These are phyloP conservation scores for Candida xiaguanensis DNA, from an alignment of 805 yeast genomes.

Conservation along the genomic window DNA sequence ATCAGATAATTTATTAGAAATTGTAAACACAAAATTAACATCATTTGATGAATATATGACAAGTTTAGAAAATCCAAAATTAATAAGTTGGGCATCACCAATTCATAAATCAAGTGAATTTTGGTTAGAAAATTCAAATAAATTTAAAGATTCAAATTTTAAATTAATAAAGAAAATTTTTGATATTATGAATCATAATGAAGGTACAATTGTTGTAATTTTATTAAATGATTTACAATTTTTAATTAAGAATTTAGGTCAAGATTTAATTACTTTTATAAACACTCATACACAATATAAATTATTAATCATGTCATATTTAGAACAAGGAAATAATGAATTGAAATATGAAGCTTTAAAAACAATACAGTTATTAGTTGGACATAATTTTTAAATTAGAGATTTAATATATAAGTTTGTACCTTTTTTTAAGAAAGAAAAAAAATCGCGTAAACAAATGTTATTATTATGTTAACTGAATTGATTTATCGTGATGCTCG, in stretches of 20 bases:
- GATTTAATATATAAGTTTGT: conserved; percentile 6
- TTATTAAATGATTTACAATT: conserved; percentile 41
- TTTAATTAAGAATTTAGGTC: conserved; percentile 38
- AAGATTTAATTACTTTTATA: conserved; percentile 34
- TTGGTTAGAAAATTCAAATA: conserved; percentile 78
- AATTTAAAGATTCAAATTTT: conserved; percentile 78
- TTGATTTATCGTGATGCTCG: conserved; percentile 21
- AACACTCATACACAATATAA: conserved; percentile 55
- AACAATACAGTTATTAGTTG: conserved; percentile 91
- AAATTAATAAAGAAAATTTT: conserved; percentile 63
- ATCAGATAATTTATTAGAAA: conserved; percentile 58
- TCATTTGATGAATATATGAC: conserved; percentile 89
- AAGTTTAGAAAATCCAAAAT: conserved; percentile 73
- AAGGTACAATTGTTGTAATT: conserved; percentile 27
- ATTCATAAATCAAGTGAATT: conserved; percentile 85
- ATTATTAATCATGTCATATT: conserved; percentile 76
- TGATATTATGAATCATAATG: conserved; percentile 38
- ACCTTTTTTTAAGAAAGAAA: too few relatives aligned
- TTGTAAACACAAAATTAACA: conserved; percentile 68
- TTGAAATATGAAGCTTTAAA: conserved; percentile 93
- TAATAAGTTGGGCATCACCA: conserved; percentile 78
- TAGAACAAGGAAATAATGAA: conserved; percentile 74
- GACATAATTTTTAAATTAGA: conserved; percentile 56
- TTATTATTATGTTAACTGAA: neutral
- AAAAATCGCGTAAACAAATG: conserved; percentile 27